Conservation (phyloP, 331 rosid species). For the Acacia concinna region DNA sequence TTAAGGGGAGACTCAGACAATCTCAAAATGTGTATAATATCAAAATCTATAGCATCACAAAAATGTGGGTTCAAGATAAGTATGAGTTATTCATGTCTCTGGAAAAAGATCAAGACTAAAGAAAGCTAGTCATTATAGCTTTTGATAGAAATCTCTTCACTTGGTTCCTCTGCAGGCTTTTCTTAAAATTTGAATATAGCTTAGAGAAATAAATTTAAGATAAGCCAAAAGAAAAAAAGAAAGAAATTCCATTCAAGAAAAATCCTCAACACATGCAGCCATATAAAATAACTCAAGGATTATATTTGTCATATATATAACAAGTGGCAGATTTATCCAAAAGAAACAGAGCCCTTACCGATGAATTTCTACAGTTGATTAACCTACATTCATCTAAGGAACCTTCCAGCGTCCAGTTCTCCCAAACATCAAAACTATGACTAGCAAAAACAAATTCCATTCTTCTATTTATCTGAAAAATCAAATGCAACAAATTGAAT, state of each 20-base stretch:
- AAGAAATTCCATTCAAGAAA: conserved; percentile 10
- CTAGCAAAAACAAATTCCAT: conserved; percentile 97
- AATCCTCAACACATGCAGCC: conserved; percentile 10
- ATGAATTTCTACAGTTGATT: conserved; percentile 89
- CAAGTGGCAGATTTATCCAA: conserved; percentile 15
- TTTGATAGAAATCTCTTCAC: conserved; percentile 6
- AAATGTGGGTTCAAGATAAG: neutral
- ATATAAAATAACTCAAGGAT: conserved; percentile 7
- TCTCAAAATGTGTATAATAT: neutral
- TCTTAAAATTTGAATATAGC: neutral
- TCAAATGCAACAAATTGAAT: conserved; percentile 5
- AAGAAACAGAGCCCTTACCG: conserved; percentile 48
- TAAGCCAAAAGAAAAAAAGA: neutral
- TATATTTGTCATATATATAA: neutral
- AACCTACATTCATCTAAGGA: conserved; percentile 86
- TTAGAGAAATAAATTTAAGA: conserved; percentile 2
- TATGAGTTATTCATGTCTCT: conserved; percentile 13
- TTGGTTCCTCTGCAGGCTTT: neutral
- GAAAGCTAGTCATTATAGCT: conserved; percentile 7
- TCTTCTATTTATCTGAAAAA: conserved; percentile 75
- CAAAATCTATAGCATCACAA: neutral
- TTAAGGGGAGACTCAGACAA: neutral
- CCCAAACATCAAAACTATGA: conserved; percentile 99
- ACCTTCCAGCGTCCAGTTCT: conserved; percentile 92
- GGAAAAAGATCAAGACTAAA: neutral